Percentiles rank a stretch among this genome's conserved stretches.
Evolutionary conservation across 2,329 filamentous ascomycete genomes (phyloP).

Genomic region (Paradendryphiella salina): DNA sequence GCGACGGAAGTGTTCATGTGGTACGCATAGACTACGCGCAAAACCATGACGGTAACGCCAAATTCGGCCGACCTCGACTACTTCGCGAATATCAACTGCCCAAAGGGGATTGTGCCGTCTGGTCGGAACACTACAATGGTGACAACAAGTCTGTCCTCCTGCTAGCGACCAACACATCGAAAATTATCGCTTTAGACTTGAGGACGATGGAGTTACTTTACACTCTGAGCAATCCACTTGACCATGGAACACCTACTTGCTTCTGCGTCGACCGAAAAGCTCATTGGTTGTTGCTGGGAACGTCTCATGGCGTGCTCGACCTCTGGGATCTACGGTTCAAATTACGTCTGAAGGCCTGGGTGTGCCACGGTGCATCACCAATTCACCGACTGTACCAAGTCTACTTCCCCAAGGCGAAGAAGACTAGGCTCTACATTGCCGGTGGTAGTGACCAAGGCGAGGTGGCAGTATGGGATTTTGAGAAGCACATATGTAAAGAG

Average conservation of each 20-base stretch:
- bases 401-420: slow-evolving; percentile 65
- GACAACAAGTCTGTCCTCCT: slow-evolving; percentile 82
- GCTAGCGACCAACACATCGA: slow-evolving; percentile 82
- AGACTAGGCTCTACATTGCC: slow-evolving; percentile 84
- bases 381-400: slow-evolving; percentile 71
- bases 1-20: slow-evolving; percentile 79
- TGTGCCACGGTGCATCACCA: slow-evolving; percentile 75
- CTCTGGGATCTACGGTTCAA: slow-evolving; percentile 97
- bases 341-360: slow-evolving; percentile 84
- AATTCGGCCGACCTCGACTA: slow-evolving; percentile 76
- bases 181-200: slow-evolving; percentile 81
- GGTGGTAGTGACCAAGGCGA: slow-evolving; percentile 87
- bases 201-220: slow-evolving; percentile 83
- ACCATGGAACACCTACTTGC: slow-evolving; percentile 88
- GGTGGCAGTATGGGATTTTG: slow-evolving; percentile 92
- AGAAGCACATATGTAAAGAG: slow-evolving; percentile 85
- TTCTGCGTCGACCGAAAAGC: slow-evolving; percentile 85
- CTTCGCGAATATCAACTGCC: slow-evolving; percentile 76
- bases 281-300: slow-evolving; percentile 90
- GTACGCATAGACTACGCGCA: slow-evolving; percentile 76
- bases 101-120: slow-evolving; percentile 75
- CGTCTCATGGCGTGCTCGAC: slow-evolving; percentile 87
- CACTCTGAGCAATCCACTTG: slow-evolving; percentile 79
- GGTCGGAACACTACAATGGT: slow-evolving; percentile 88
- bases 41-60: slow-evolving; percentile 57